Conservation (phyloP, 306 rosid species). For the Amphicarpaea edgeworthii region DNA sequence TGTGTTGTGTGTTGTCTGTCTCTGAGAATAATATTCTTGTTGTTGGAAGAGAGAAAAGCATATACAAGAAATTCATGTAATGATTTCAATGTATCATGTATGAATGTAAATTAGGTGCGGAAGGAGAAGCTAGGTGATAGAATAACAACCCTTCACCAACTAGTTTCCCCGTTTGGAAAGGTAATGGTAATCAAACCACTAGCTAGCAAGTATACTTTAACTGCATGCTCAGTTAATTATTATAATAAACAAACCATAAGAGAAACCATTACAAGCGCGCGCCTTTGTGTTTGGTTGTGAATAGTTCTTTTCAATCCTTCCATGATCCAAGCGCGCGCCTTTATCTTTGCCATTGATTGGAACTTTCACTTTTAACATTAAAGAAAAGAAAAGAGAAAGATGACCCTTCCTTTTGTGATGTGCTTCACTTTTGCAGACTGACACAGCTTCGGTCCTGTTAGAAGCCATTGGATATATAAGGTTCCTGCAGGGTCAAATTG, state of each 20-base stretch:
- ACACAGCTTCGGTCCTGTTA: constrained; percentile 93
- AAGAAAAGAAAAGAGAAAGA: constrained; percentile 49
- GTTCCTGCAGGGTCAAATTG: constrained; percentile 89
- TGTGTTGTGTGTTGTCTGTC: constrained; percentile 43
- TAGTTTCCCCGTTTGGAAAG: constrained; percentile 96
- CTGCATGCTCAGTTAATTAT: neutral
- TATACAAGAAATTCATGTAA: neutral
- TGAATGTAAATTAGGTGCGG: constrained; percentile 64
- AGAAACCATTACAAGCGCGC: neutral
- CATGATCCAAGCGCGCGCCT: too few species aligned
- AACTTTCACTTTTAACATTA: constrained; percentile 43
- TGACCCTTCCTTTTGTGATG: constrained; percentile 45
- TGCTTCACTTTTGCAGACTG: constrained; percentile 89
- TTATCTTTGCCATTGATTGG: constrained; percentile 26
- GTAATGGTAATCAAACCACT: too few species aligned
- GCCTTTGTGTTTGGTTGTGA: constrained; percentile 14
- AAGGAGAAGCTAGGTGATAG: constrained; percentile 96
- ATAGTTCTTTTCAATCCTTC: constrained; percentile 3
- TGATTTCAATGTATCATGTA: constrained; percentile 25
- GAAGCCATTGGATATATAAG: constrained; percentile 87
- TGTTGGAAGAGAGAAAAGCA: constrained; percentile 19
- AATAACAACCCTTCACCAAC: constrained; percentile 86
- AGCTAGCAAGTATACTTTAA: neutral
- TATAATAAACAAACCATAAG: neutral
- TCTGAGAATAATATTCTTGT: constrained; percentile 41